A percentile compares a stretch with the other conserved stretches of the same genome.
phyloP scores from a whole-genome alignment of 495 filamentous ascomycete genomes.

The Tirmania nivea region DNA sequence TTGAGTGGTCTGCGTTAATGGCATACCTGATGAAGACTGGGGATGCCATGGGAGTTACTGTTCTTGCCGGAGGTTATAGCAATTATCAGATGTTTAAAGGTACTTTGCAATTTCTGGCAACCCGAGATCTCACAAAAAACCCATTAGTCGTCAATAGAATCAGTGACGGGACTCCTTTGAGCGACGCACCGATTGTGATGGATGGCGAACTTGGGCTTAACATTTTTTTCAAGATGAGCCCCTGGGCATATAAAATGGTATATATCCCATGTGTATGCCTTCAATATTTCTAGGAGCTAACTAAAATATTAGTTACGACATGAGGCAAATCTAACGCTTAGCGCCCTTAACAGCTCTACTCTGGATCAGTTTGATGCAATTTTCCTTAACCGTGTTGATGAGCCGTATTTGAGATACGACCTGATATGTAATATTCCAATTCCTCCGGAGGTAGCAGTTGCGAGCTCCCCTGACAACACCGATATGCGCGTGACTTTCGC shows the following conservation, averaged over 20 bases:
- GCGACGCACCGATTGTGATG: constrained; percentile 29
- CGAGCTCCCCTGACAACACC: neutral
- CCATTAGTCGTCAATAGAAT: constrained; percentile 33
- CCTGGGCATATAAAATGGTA: constrained; percentile 54
- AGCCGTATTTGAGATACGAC: constrained; percentile 52
- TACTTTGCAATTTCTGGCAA: constrained; percentile 58
- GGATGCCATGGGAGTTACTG: constrained; percentile 40
- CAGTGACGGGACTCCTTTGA: constrained; percentile 20
- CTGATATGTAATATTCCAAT: constrained; percentile 26
- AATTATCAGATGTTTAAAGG: constrained; percentile 91
- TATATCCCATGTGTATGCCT: neutral
- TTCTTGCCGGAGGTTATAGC: constrained; percentile 60
- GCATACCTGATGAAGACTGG: constrained; percentile 64
- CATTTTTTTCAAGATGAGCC: constrained; percentile 73
- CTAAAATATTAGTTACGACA: constrained; percentile 28
- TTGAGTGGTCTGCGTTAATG: constrained; percentile 64
- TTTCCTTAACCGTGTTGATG: constrained; percentile 54
- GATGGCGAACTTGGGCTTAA: constrained; percentile 58
- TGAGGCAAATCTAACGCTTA: constrained; percentile 47
- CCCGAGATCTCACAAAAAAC: constrained; percentile 40
- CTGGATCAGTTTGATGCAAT: constrained; percentile 62
- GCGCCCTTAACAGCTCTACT: constrained; percentile 48
- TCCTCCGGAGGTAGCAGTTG: neutral
- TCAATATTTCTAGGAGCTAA: constrained; percentile 7
- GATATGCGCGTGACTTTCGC: constrained; percentile 22